Evolutionary conservation across 805 yeast genomes (phyloP).

Genomic region (Sporopachydermia quercuum): DNA sequence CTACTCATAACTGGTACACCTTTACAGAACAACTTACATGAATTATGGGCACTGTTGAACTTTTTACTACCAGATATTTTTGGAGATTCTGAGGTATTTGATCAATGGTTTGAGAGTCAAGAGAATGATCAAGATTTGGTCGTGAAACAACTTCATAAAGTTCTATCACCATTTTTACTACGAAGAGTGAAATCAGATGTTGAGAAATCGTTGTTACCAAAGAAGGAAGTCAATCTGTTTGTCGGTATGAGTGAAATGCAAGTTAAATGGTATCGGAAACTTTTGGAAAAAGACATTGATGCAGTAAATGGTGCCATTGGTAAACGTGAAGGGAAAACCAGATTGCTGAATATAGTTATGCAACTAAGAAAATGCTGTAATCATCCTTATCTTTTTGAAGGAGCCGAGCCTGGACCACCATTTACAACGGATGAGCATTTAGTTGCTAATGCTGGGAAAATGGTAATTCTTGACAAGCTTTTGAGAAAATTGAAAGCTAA

Average conservation of each 20-base stretch:
- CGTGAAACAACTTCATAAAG: constrained; percentile 78
- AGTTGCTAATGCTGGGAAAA: constrained; percentile 79
- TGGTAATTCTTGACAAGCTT: constrained; percentile 76
- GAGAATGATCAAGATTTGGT: constrained; percentile 61
- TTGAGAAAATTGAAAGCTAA: constrained; percentile 52
- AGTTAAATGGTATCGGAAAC: constrained; percentile 74
- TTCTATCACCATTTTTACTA: constrained; percentile 72
- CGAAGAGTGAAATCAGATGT: constrained; percentile 90
- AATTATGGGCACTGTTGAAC: constrained; percentile 87
- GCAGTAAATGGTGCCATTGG: constrained; percentile 96
- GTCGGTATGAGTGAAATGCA: constrained; percentile 97
- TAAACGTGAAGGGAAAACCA: constrained; percentile 81
- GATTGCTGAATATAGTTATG: constrained; percentile 89
- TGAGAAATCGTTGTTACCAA: constrained; percentile 79
- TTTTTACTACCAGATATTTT: constrained; percentile 89
- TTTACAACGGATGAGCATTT: constrained; percentile 91
- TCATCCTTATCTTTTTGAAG: constrained; percentile 93
- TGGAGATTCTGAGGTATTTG: constrained; percentile 80
- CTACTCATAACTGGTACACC: constrained; percentile 93
- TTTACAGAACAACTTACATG: constrained; percentile 85
- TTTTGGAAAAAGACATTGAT: constrained; percentile 84
- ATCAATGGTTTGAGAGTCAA: constrained; percentile 73
- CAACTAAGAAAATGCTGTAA: constrained; percentile 93
- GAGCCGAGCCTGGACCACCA: constrained; percentile 99
- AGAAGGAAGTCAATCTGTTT: constrained; percentile 78